These are phyloP conservation scores for Boletus reticulatus DNA, from an alignment of 768 basidiomycete genomes.

Conservation along the genomic window DNA sequence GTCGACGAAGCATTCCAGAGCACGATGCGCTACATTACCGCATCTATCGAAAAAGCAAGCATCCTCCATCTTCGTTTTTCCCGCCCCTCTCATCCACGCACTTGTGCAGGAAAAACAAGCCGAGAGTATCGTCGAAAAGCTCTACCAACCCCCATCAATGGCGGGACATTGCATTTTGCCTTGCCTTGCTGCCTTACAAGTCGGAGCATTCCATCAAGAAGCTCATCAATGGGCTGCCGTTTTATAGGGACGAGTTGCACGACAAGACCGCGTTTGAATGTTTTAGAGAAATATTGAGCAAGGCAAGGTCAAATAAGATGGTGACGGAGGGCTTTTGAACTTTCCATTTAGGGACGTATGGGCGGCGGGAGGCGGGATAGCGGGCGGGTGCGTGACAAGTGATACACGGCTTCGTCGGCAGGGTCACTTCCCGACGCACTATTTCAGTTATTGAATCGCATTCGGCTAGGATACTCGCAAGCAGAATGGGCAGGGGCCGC, in stretches of 20 bases:
- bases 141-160: slow-evolving; percentile 94
- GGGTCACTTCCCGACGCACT: too few species aligned
- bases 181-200: slow-evolving; percentile 94
- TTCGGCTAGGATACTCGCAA: too few species aligned
- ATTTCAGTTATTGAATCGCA: too few species aligned
- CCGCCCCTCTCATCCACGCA: neutral
- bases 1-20: slow-evolving; percentile 89
- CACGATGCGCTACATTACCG: slow-evolving; percentile 93
- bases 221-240: slow-evolving; percentile 86
- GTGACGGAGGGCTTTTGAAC: slow-evolving; percentile 36
- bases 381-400: too few species aligned
- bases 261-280: slow-evolving; percentile 75
- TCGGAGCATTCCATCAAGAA: slow-evolving; percentile 96
- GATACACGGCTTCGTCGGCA: too few species aligned
- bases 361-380: too few species aligned
- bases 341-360: too few species aligned
- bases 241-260: slow-evolving; percentile 95
- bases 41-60: slow-evolving; percentile 91
- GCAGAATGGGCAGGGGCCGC: too few species aligned
- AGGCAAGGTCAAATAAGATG: slow-evolving; percentile 89
- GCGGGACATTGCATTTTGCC: slow-evolving; percentile 95
- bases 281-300: slow-evolving; percentile 89
- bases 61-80: too few species aligned
- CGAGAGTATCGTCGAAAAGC: slow-evolving; percentile 94
- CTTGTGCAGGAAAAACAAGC: slow-evolving; percentile 88